Evolutionary conservation across 139 green algal species (phyloP).

Genomic region (Picochlorum sp.): DNA sequence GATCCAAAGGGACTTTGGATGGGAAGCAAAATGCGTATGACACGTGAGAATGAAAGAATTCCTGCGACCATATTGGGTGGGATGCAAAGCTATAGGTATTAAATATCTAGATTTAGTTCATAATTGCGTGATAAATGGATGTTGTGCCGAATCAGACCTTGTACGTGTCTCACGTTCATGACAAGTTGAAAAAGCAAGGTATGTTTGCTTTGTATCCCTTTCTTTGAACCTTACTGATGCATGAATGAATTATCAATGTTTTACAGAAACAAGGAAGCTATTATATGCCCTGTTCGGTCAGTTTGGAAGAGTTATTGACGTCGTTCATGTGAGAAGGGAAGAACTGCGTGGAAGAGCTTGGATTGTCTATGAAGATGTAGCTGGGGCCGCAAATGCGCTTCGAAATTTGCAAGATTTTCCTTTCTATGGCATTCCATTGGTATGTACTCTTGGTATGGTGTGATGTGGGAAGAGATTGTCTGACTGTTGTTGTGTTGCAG

Average conservation of each 20-base stretch:
- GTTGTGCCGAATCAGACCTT: conserved; percentile 82
- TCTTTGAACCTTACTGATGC: not conserved
- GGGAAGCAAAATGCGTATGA: too few relatives aligned
- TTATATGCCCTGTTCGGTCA: conserved; percentile 94
- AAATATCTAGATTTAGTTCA: not conserved
- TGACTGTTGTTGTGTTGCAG: not conserved
- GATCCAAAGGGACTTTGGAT: too few relatives aligned
- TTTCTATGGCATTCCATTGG: conserved; percentile 92
- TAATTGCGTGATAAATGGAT: conserved; percentile 28
- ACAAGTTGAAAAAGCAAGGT: conserved; percentile 95
- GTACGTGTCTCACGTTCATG: conserved; percentile 91
- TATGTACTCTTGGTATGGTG: conserved; percentile 3
- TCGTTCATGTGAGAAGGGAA: conserved; percentile 48
- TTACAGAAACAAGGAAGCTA: conserved; percentile 83
- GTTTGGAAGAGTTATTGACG: conserved; percentile 93
- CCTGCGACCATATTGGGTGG: too few relatives aligned
- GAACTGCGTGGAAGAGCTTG: conserved; percentile 85
- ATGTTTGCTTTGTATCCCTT: conserved; percentile 2
- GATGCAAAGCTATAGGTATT: too few relatives aligned
- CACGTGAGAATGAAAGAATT: too few relatives aligned
- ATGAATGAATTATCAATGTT: not conserved
- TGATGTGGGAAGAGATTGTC: not conserved
- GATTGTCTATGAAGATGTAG: conserved; percentile 88
- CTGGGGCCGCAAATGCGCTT: conserved; percentile 75
- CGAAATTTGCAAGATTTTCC: conserved; percentile 95